A percentile compares a stretch with the other conserved stretches of the same genome.
phyloP scores from a whole-genome alignment of 1,284 basidiomycete genomes.

The Cryptococcus sp. region DNA sequence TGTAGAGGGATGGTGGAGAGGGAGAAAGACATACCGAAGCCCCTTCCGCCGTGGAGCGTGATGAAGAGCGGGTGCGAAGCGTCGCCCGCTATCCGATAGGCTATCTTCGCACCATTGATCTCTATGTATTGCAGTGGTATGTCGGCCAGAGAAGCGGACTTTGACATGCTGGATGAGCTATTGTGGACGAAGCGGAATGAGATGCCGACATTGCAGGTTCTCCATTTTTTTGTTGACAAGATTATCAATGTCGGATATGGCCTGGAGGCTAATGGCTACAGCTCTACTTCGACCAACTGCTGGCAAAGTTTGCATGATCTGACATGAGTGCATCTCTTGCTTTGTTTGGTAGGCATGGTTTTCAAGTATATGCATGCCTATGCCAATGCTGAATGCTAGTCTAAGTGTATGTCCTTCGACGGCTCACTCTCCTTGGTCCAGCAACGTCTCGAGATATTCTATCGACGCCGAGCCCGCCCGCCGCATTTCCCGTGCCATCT shows the following conservation, averaged over 20 bases:
- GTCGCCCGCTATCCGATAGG: conserved; percentile 16
- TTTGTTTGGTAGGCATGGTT: no score
- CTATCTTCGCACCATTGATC: conserved; percentile 24
- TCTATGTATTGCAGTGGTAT: conserved; percentile 11
- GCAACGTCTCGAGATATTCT: conserved; percentile 14
- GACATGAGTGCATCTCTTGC: no score
- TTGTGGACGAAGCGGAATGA: no score
- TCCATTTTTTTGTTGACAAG: no score
- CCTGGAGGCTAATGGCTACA: no score
- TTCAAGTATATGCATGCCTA: no score
- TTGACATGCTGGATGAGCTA: background rate
- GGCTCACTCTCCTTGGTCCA: conserved; percentile 3
- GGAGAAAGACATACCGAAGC: conserved; percentile 17
- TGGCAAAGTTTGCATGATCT: no score
- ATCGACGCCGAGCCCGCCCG: conserved; percentile 8
- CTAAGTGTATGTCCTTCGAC: no score
- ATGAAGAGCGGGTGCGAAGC: conserved; percentile 17
- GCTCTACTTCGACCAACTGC: no score
- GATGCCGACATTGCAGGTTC: no score
- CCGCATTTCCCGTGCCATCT: conserved; percentile 10
- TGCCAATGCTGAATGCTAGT: no score
- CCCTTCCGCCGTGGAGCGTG: conserved; percentile 25
- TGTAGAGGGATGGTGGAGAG: background rate
- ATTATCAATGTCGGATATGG: no score
- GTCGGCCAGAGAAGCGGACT: background rate